Evolutionary conservation across 1,284 basidiomycete species (phyloP).

Genomic region (Phaffia rhodozyma): DNA sequence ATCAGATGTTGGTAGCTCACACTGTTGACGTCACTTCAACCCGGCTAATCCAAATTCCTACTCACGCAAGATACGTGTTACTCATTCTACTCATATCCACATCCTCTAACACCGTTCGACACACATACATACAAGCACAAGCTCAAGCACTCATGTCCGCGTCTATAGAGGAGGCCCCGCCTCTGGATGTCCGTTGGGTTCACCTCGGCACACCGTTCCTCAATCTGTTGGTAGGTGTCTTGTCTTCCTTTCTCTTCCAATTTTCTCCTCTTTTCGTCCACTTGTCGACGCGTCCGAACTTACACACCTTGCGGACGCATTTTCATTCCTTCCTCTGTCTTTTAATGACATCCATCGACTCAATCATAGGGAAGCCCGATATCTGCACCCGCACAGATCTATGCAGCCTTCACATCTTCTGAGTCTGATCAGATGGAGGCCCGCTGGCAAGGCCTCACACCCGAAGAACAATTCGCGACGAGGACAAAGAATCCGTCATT

Average conservation of each 20-base stretch:
- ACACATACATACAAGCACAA: too few species aligned
- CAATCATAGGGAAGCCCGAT: constrained; percentile 9
- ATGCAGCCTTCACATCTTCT: neutral
- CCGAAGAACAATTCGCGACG: neutral
- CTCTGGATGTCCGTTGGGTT: constrained; percentile 33
- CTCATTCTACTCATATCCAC: too few species aligned
- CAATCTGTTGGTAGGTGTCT: constrained; percentile 25
- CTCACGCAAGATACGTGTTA: too few species aligned
- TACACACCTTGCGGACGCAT: too few species aligned
- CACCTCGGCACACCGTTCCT: constrained; percentile 36
- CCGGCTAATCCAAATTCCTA: too few species aligned
- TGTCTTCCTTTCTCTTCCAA: neutral
- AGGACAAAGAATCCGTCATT: constrained; percentile 10
- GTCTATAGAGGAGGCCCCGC: constrained; percentile 2
- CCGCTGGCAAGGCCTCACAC: neutral
- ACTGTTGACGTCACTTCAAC: too few species aligned
- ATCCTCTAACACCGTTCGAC: too few species aligned
- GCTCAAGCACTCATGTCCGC: too few species aligned
- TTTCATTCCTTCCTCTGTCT: neutral
- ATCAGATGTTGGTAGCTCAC: too few species aligned
- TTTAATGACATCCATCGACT: neutral
- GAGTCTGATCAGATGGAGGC: constrained; percentile 13
- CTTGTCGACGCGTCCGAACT: too few species aligned
- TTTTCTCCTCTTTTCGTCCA: neutral
- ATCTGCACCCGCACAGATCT: constrained; percentile 1